Conservation (phyloP, 306 rosid species). For the Pachyrhizus erosus region DNA sequence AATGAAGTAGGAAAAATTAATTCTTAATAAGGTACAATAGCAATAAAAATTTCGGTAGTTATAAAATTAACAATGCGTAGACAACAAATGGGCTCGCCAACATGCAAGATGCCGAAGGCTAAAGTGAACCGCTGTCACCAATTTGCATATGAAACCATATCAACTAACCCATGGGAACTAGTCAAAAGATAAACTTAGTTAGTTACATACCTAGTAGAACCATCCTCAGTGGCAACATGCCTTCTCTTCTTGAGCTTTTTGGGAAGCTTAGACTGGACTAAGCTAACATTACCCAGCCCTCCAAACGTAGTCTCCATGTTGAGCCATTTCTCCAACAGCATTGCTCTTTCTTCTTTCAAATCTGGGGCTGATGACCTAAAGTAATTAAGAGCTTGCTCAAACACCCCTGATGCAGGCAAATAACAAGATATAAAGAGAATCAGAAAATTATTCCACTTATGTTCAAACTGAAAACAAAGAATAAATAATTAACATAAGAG, state of each 20-base stretch:
- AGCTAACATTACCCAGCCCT: conserved; percentile 75
- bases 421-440: conserved; percentile 18
- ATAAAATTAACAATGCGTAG: conserved; percentile 1
- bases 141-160: not conserved
- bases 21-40: not conserved
- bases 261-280: conserved; percentile 87
- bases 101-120: conserved; percentile 4
- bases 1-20: conserved; percentile 18
- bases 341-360: conserved; percentile 92
- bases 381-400: conserved; percentile 80
- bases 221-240: conserved; percentile 72
- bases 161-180: conserved; percentile 16
- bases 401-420: conserved; percentile 67
- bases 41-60: not conserved
- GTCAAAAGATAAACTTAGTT: not conserved
- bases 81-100: not conserved
- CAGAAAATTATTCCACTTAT: not conserved
- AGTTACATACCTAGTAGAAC: conserved; percentile 78
- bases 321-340: conserved; percentile 93
- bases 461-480: conserved; percentile 16
- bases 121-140: not conserved
- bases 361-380: conserved; percentile 89
- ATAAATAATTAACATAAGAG: conserved; percentile 30
- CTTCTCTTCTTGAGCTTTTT: conserved; percentile 94
- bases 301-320: conserved; percentile 77